Evolutionary conservation across 805 yeast species (phyloP), one percentile per base, ranked within the genome.

Genomic region (Clavispora santaluciae): DNA sequence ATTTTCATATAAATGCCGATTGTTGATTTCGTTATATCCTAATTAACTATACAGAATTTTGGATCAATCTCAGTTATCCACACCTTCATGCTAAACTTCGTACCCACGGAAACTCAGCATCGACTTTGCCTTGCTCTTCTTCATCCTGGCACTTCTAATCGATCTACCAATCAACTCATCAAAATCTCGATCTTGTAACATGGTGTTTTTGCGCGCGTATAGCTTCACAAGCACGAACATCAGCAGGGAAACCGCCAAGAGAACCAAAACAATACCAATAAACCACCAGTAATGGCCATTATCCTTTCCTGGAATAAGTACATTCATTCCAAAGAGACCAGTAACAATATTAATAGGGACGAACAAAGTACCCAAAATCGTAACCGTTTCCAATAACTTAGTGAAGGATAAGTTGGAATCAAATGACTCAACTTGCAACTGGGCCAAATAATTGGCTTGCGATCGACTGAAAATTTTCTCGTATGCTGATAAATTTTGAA

Each of bases 361-460:
- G 4, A 36, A n/a, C 11, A 36, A 12, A 10, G 39, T 28, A n/a
- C 34, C 39, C 20, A 36, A 11, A 8, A 36, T 12, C 12, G 39
- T 36, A 15, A 36, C 29, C 8, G 13, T 26, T 16, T 18, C 33
- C 26, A 36, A 26, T 9, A 36, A 18, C 23, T 36, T 26, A 13
- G 25, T 21, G 26, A 36, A 16, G 11, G 22, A 12, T 13, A 20
- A 13, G 17, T 18, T 25, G 6, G 39, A n/a, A 9, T 28, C 21
- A 18, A 36, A 36, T 11, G 20, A n/a, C 25, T 36, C 39, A 9
- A 36, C 39, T 31, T 36, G 39, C 28, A 36, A 36, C 28, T 36
- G 39, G 13, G 39, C 39, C 23, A 36, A 26, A 26, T 36, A 36
- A 28, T 36, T 36, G 12, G 31, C 15, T 13, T 36, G 31, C 4